A percentile compares a stretch with the other conserved stretches of the same genome.
Evolutionary conservation across 139 green algal species (phyloP).

Genomic region (Picochlorum sp.): DNA sequence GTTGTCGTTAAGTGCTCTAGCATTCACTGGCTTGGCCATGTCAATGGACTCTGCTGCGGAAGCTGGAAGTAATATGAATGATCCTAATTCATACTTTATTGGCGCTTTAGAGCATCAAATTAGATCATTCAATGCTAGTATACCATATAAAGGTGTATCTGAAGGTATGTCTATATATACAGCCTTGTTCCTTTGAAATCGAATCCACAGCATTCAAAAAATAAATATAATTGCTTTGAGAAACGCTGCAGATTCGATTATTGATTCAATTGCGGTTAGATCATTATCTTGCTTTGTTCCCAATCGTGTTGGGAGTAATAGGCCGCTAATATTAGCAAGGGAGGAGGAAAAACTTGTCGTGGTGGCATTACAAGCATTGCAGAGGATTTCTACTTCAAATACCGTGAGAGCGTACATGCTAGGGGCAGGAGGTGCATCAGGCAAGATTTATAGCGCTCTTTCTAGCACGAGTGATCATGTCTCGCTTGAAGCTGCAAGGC

Average conservation of each 20-base stretch:
- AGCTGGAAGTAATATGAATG: not conserved
- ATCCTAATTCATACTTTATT: not conserved
- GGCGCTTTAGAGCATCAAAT: slow-evolving; percentile 43
- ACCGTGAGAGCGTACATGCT: slow-evolving; percentile 13
- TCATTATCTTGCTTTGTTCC: slow-evolving; percentile 3
- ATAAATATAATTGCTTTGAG: too few relatives aligned
- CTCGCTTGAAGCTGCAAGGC: slow-evolving; percentile 50
- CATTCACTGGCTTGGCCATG: slow-evolving; percentile 1
- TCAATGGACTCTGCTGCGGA: not conserved
- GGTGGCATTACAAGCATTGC: slow-evolving; percentile 57
- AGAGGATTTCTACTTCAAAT: slow-evolving; percentile 42
- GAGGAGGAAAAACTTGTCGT: slow-evolving; percentile 34
- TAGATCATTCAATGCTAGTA: slow-evolving; percentile 67
- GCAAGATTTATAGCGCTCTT: slow-evolving; percentile 44
- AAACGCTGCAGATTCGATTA: not conserved
- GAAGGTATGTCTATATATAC: not conserved
- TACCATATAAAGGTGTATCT: slow-evolving; percentile 55
- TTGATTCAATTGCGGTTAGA: slow-evolving; percentile 14
- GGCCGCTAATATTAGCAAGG: not conserved
- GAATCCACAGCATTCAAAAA: not conserved
- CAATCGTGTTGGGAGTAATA: not conserved
- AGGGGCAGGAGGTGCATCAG: slow-evolving; percentile 2
- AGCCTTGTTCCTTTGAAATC: not conserved
- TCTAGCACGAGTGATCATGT: slow-evolving; percentile 48
- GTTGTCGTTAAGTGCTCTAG: slow-evolving; percentile 11